Evolutionary conservation across 306 rosid genomes (phyloP), one percentile per base, ranked within the genome.

Genomic region (Parietaria judaica): DNA sequence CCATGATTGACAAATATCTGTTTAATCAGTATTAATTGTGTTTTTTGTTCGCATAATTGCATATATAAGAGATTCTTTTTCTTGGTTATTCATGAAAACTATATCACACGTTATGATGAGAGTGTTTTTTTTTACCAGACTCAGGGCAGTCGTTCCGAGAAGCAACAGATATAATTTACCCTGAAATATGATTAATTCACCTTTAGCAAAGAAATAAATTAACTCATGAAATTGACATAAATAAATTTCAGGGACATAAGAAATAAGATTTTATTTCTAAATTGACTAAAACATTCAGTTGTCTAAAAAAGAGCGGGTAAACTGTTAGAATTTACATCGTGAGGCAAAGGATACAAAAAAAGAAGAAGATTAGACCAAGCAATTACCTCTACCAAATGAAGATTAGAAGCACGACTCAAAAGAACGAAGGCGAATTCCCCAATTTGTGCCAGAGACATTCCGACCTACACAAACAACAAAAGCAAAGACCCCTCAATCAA

Each of bases 361-460:
- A 41, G 3, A 41, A 41, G 3, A 41, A 41, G 9, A 41, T 5
- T 41, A 41, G 9, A 41, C 9, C 45, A 41, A 41, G 45, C 1
- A 41, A 82, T 74, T 53, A 81, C 99, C 97, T 94, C 95, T 51
- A 94, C 95, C 74, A 94, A 80, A 84, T 88, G 99, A 77, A 94
- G 87, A 86, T 86, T 88, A 36, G 97, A 94, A 60, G 97, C 99
- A 62, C 99, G 97, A 45, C 97, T 94, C 51, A 94, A 88, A 84
- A 94, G 94, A 75, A 94, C 99, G 70, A 94, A 94, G 51, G 99
- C 72, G 74, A 88, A 94, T 59, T 94, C 99, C 64, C 99, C 99
- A n/a, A 88, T 94, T 79, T 94, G 99, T 37, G 97, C 95, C 12
- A 94, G 72, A 61, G 99, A 86, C 95, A 86, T 84, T 73, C 97